phyloP scores from a whole-genome alignment of 257 asterid species.

The Cordia subcordata region DNA sequence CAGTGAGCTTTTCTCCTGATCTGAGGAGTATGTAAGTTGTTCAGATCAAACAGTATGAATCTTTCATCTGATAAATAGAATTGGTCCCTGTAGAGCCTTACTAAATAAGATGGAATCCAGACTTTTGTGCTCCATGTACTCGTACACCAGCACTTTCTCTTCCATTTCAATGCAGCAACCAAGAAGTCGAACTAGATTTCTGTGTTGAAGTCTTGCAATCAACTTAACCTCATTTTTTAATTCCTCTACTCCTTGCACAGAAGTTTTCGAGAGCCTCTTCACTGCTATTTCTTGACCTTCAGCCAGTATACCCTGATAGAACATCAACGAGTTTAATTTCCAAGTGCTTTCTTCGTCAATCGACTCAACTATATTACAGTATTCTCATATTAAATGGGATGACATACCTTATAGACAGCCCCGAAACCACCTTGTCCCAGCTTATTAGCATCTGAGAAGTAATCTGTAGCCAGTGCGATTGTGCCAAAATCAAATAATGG shows the following conservation, averaged over 20 bases:
- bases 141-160: slow-evolving; percentile 39
- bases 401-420: slow-evolving; percentile 66
- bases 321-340: not conserved
- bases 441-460: slow-evolving; percentile 54
- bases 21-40: slow-evolving; percentile 4
- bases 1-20: slow-evolving; percentile 23
- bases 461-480: slow-evolving; percentile 48
- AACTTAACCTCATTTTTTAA: slow-evolving; percentile 40
- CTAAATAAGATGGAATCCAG: slow-evolving; percentile 39
- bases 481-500: slow-evolving; percentile 54
- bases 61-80: not conserved
- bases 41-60: not conserved
- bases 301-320: slow-evolving; percentile 28
- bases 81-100: slow-evolving; percentile 8
- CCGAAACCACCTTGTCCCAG: slow-evolving; percentile 95
- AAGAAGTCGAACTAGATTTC: slow-evolving; percentile 40
- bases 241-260: slow-evolving; percentile 42
- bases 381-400: not conserved
- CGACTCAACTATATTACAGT: not conserved
- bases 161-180: slow-evolving; percentile 37
- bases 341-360: not conserved
- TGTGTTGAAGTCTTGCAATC: slow-evolving; percentile 40
- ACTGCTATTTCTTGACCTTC: slow-evolving; percentile 45
- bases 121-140: slow-evolving; percentile 39
- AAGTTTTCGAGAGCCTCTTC: slow-evolving; percentile 43